These are phyloP conservation scores for Hyphopichia buzzinii DNA, from an alignment of 1,139 yeast species.

Conservation along the genomic window DNA sequence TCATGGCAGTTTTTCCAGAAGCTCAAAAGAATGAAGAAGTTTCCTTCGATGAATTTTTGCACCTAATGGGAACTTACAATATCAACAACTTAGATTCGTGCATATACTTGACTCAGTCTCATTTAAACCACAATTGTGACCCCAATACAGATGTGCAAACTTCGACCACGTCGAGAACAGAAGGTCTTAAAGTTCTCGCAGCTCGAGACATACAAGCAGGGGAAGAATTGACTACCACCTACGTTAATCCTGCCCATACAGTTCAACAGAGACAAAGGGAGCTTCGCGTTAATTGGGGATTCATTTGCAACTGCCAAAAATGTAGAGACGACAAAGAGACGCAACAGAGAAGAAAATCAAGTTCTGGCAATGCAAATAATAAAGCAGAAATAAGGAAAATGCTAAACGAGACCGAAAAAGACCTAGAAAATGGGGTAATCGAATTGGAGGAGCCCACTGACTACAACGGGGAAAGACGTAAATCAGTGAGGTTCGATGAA, in stretches of 20 bases:
- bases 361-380: slow-evolving; percentile 16
- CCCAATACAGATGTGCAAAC: slow-evolving; percentile 63
- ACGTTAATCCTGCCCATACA: slow-evolving; percentile 66
- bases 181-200: slow-evolving; percentile 62
- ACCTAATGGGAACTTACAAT: slow-evolving; percentile 68
- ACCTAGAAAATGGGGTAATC: slow-evolving; percentile 41
- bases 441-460: slow-evolving; percentile 47
- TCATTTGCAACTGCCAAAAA: slow-evolving; percentile 64
- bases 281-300: slow-evolving; percentile 80
- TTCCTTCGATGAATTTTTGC: slow-evolving; percentile 54
- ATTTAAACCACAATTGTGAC: slow-evolving; percentile 73
- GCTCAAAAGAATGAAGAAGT: slow-evolving; percentile 28
- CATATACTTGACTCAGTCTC: slow-evolving; percentile 62
- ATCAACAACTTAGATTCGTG: slow-evolving; percentile 70
- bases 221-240: slow-evolving; percentile 68
- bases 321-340: slow-evolving; percentile 57
- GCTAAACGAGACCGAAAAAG: slow-evolving; percentile 35
- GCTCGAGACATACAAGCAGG: slow-evolving; percentile 56
- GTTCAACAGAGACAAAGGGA: slow-evolving; percentile 65
- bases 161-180: slow-evolving; percentile 43
- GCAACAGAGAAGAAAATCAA: slow-evolving; percentile 38
- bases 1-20: slow-evolving; percentile 50
- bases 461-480: slow-evolving; percentile 50
- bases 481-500: slow-evolving; percentile 73
- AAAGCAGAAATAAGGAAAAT: slow-evolving; percentile 47